Evolutionary conservation across 352 stramenopile species (phyloP).

Genomic region (Pythium dissimile): DNA sequence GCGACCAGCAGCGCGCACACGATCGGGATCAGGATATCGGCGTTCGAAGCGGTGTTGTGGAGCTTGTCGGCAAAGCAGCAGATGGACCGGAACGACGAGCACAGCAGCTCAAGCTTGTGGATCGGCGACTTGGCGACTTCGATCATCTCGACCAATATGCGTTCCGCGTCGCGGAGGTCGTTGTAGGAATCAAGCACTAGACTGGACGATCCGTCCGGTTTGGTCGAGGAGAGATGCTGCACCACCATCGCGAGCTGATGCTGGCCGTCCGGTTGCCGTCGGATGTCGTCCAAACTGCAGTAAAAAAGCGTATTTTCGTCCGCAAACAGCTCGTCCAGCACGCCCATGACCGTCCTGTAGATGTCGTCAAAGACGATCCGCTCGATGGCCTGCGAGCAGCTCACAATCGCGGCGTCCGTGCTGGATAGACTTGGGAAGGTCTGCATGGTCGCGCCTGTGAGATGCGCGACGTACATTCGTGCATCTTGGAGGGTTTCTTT

Average conservation of each 20-base stretch:
- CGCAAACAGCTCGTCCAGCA: slow-evolving; percentile 43
- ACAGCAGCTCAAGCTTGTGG: slow-evolving; percentile 62
- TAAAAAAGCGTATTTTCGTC: slow-evolving; percentile 44
- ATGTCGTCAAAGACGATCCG: slow-evolving; percentile 68
- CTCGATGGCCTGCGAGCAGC: slow-evolving; percentile 53
- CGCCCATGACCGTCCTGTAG: slow-evolving; percentile 49
- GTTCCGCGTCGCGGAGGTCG: slow-evolving; percentile 42
- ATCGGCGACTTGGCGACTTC: slow-evolving; percentile 45
- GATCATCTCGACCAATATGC: slow-evolving; percentile 43
- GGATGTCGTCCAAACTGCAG: slow-evolving; percentile 46
- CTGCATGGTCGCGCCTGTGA: slow-evolving; percentile 56
- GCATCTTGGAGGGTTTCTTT: slow-evolving; percentile 58
- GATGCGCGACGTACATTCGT: slow-evolving; percentile 64
- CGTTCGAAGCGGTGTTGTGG: slow-evolving; percentile 56
- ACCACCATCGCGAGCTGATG: slow-evolving; percentile 8
- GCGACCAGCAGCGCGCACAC: slow-evolving; percentile 58
- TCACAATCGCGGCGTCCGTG: slow-evolving; percentile 41
- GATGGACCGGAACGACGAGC: slow-evolving; percentile 51
- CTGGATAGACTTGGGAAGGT: slow-evolving; percentile 54
- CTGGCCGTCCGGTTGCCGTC: slow-evolving; percentile 34
- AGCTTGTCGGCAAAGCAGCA: slow-evolving; percentile 66
- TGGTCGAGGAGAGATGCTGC: neutral
- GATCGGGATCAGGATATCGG: slow-evolving; percentile 71
- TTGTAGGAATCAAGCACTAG: slow-evolving; percentile 21
- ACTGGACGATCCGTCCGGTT: neutral